Percentiles rank a stretch among this genome's conserved stretches.
phyloP scores from a whole-genome alignment of 192 early-diverging fungal species.

The Entomortierella parvispora region DNA sequence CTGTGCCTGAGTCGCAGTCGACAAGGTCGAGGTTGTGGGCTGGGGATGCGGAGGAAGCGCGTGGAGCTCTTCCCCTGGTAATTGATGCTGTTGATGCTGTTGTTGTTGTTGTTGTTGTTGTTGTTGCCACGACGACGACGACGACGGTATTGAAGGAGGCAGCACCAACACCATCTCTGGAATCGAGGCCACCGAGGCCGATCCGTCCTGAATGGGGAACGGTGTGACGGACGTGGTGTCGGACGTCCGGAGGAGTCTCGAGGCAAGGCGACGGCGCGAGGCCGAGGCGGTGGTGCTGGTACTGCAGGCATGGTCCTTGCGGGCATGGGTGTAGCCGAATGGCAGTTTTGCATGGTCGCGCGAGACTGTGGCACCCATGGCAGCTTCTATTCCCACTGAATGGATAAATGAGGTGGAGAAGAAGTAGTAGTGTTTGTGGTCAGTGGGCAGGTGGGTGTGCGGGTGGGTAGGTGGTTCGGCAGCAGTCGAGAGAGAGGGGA shows the following conservation, averaged over 20 bases:
- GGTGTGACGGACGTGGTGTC: conserved; percentile 45
- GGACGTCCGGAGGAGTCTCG: conserved; percentile 28
- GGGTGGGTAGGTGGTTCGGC: neutral
- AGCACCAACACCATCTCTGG: neutral
- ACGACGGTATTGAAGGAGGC: neutral
- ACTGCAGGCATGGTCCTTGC: conserved; percentile 47
- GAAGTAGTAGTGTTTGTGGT: neutral
- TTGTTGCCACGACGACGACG: too few relatives aligned
- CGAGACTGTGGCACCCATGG: conserved; percentile 60
- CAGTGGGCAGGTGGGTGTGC: too few relatives aligned
- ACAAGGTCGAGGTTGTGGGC: too few relatives aligned
- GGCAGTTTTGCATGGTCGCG: conserved; percentile 63
- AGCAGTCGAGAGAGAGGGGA: neutral
- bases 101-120: neutral
- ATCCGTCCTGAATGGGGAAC: conserved; percentile 29
- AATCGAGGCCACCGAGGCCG: conserved; percentile 10
- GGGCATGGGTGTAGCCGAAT: conserved; percentile 57
- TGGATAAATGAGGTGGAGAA: neutral
- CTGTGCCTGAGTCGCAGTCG: neutral
- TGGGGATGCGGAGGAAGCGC: too few relatives aligned
- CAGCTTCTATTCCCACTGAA: neutral
- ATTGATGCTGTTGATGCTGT: neutral
- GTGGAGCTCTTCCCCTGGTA: neutral
- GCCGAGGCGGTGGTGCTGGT: conserved; percentile 36
- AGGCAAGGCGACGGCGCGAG: conserved; percentile 31